Evolutionary conservation across 441 rosid species (phyloP), one percentile per base, ranked within the genome.

Genomic region (Erodium chrysanthum): DNA sequence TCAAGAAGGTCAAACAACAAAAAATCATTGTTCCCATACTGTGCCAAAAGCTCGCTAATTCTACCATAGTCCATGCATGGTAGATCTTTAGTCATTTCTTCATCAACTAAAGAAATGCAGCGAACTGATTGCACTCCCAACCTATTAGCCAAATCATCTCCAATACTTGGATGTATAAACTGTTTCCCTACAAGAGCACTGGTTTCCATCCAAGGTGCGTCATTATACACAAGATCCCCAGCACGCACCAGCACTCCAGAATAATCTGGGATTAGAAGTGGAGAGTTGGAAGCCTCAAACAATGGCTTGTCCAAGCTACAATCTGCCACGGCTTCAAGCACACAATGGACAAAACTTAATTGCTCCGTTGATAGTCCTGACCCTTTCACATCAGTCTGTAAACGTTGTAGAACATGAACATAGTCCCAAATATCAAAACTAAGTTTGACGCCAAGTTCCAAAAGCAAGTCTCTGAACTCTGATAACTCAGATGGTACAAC

Each of bases 181-280:
- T 79, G 84, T 73, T 89, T 94, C 80, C 84, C 96, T 71, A 73
- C 70, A 68, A 89, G 80, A 46, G 84, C 76, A 81, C 75, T 78
- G 69, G 76, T 82, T 80, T 94, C 97, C 69, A 94, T 91, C 98
- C 98, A 94, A n/a, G 97, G 97, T 71, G 98, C 98, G 79, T 94
- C 98, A 77, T 94, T 91, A 81, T 85, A 89, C n/a, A 91, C 82
- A 74, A 94, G 91, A 76, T 94, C 88, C 69, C 83, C 82, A 35
- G 84, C 85, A 61, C 76, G 76, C 77, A 77, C 80, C 78, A 94
- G 81, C 78, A 82, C 64, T 71, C 97, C 96, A 74, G 78, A 80
- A 35, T 89, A 80, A 86, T 89, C 87, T 7, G 98, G 98, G 76
- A 87, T 81, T 75, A 91, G 75, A 74, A 94, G 68, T 70, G 82